Evolutionary conservation across 2,329 filamentous ascomycete genomes (phyloP), one percentile per base, ranked within the genome.

Genomic region (Parafenestella ontariensis): DNA sequence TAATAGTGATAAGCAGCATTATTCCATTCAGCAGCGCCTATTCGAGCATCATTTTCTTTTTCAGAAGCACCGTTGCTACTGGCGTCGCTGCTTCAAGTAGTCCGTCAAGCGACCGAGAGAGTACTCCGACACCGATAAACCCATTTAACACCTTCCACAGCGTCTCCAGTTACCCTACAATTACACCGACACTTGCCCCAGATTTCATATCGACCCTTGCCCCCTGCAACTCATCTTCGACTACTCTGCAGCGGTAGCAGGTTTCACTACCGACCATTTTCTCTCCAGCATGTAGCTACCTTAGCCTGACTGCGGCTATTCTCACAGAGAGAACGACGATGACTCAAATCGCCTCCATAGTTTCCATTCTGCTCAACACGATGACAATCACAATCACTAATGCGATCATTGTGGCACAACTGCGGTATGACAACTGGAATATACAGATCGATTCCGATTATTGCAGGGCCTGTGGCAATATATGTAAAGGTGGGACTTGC

Each of bases 261-360:
- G 43, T 1, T 54, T 49, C 37, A 47, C 21, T 15, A 57, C 53
- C 29, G 50, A 54, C 24, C n/a, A 39, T 43, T 10, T 23, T 59
- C 37, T 44, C 41, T 20, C 20, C 47, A 24, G 57, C 57, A 24
- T 59, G 57, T 33, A 45, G 46, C 36, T 59, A 54, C 50, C 41
- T 59, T 29, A 50, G 53, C 11, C 41, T 59, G 23, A 33, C 53
- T 20, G 56, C 56, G 5, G 56, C 56, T 18, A 59, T 47, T 2
- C 45, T 34, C 1, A 46, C 28, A 23, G 15, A 11, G 20, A 23
- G 13, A 2, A 11, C 17, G 20, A 40, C 10, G 7, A 15, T 21
- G 15, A 40, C 37, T n/a, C 20, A 24, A 15, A 15, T 24, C 10
- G 11, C 37, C 2, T 40, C 37, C n/a, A n/a, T 24, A 2, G 8